Evolutionary conservation across 225 moss, liverwort and hornwort genomes (phyloP).

Genomic region (Sphagnum tenellum): DNA sequence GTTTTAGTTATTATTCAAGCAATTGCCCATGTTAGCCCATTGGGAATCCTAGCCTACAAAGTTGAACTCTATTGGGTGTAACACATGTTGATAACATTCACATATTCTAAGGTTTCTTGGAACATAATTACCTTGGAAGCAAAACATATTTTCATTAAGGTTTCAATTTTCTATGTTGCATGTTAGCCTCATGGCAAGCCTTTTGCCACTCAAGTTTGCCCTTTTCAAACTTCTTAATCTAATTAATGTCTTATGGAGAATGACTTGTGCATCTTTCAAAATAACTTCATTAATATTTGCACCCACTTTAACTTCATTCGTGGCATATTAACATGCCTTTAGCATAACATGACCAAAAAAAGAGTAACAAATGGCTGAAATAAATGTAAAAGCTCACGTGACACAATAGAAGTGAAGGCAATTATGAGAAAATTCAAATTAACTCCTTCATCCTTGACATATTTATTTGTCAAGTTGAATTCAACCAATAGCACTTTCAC

Average conservation of each 20-base stretch:
- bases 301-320: not conserved
- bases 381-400: not conserved
- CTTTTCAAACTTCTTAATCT: not conserved
- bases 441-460: not conserved
- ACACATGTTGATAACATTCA: not conserved
- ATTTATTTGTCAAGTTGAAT: not conserved
- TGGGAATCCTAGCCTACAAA: not conserved
- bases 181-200: not conserved
- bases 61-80: not conserved
- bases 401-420: not conserved
- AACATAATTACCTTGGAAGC: slow-evolving; percentile 1
- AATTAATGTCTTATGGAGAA: not conserved
- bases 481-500: not conserved
- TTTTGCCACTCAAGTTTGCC: not conserved
- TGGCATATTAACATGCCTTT: not conserved
- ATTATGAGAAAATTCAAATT: not conserved
- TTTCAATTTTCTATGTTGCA: slow-evolving; percentile 2
- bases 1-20: not conserved
- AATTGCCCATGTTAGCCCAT: not conserved
- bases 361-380: not conserved
- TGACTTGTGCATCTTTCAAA: not conserved
- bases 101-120: slow-evolving; percentile 4
- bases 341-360: not conserved
- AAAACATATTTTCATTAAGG: not conserved
- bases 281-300: not conserved